phyloP scores from a whole-genome alignment of 116 monocot genomes.

The Posidonia oceanica region DNA sequence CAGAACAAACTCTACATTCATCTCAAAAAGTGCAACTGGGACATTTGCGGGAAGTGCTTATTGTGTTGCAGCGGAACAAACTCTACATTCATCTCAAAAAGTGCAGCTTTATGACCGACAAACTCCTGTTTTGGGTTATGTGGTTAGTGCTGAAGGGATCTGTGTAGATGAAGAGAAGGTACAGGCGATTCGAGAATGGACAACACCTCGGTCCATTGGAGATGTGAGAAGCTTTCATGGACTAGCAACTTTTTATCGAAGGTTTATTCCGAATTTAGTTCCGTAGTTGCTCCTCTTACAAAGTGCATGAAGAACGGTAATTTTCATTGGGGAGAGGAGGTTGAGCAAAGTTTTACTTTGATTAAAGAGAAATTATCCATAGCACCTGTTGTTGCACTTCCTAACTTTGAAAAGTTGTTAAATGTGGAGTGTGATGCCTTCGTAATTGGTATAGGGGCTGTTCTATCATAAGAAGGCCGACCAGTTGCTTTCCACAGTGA shows the following conservation, averaged over 20 bases:
- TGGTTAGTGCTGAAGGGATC: too few relatives aligned
- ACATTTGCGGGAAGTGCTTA: not conserved
- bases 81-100: not conserved
- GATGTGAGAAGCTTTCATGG: not conserved
- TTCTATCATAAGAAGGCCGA: not conserved
- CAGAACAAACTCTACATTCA: not conserved
- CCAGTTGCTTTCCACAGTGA: not conserved
- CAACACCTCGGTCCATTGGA: not conserved
- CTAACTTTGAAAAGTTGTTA: not conserved
- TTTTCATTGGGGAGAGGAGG: not conserved
- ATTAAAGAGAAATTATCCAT: not conserved
- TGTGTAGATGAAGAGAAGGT: too few relatives aligned
- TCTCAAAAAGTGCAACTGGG: not conserved
- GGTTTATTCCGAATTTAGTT: not conserved
- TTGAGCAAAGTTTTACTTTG: not conserved
- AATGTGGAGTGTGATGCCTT: not conserved
- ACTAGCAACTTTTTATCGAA: not conserved
- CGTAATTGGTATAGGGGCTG: not conserved
- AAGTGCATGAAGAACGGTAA: not conserved
- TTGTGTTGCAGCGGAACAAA: not conserved
- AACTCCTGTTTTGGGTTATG: too few relatives aligned
- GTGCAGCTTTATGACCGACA: not conserved
- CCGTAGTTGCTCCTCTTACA: not conserved
- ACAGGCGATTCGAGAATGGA: not conserved
- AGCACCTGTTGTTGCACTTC: not conserved